phyloP scores from a whole-genome alignment of 768 basidiomycete genomes.

The Mycena olivaceomarginata region DNA sequence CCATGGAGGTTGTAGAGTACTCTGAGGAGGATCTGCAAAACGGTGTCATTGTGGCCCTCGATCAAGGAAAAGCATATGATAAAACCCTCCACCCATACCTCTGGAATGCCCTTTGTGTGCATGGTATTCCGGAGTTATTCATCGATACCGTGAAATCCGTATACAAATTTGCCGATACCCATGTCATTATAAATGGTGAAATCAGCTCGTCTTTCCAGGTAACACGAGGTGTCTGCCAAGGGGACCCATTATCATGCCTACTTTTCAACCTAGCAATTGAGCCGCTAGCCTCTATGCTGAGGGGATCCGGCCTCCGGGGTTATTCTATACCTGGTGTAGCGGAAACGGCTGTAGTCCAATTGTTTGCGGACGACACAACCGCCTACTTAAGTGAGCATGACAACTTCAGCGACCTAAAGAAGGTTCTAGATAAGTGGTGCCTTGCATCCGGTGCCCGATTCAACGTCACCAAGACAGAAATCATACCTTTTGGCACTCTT shows the following conservation, averaged over 20 bases:
- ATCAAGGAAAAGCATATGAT: neutral
- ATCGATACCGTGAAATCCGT: slow-evolving; percentile 31
- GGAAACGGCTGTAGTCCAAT: no score
- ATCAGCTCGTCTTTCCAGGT: slow-evolving; percentile 43
- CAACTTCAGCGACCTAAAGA: neutral
- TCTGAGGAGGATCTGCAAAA: slow-evolving; percentile 32
- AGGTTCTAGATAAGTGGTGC: neutral
- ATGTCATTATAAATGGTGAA: slow-evolving; percentile 49
- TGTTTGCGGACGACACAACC: neutral
- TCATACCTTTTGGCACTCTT: neutral
- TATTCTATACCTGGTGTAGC: no score
- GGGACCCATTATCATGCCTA: slow-evolving; percentile 54
- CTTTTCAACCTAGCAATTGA: slow-evolving; percentile 17
- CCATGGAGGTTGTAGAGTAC: slow-evolving; percentile 36
- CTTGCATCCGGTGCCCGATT: neutral
- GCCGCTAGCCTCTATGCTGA: no score
- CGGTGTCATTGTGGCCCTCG: slow-evolving; percentile 1
- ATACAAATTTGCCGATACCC: slow-evolving; percentile 39
- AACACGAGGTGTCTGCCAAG: slow-evolving; percentile 52
- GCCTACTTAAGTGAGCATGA: neutral
- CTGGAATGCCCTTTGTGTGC: neutral
- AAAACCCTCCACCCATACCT: neutral
- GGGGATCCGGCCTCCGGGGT: no score
- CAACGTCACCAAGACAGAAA: neutral
- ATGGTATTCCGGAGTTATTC: slow-evolving; percentile 20